Percentiles rank a stretch among this genome's conserved stretches.
Conservation (phyloP, 352 stramenopile genomes). For the Blastocystis hominis region DNA sequence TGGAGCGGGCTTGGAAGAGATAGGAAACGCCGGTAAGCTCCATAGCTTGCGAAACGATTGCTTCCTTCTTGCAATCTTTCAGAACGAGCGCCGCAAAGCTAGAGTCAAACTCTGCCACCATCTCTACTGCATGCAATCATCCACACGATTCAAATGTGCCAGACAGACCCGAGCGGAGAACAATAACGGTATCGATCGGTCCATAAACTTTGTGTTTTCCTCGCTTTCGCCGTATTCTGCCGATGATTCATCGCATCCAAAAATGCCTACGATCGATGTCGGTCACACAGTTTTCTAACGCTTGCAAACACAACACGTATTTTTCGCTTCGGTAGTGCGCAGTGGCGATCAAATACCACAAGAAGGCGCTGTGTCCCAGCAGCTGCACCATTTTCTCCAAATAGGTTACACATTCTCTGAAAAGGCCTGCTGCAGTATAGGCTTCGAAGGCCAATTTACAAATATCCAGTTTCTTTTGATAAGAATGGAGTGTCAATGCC, state of each 20-base stretch:
- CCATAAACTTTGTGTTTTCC: background rate
- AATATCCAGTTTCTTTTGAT: background rate
- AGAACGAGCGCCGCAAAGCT: background rate
- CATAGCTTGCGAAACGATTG: background rate
- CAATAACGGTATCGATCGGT: background rate
- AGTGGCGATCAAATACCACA: background rate
- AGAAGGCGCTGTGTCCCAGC: background rate
- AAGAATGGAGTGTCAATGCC: too few species aligned
- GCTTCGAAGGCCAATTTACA: background rate
- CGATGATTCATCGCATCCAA: background rate
- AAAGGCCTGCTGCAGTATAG: background rate
- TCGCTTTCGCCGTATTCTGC: background rate
- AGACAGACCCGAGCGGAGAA: background rate
- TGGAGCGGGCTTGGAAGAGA: background rate
- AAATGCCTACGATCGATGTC: background rate
- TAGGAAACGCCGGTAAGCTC: background rate
- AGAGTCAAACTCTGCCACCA: background rate
- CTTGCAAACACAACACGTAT: slow-evolving; percentile 5
- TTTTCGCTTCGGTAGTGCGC: background rate
- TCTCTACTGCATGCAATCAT: background rate
- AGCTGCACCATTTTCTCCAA: background rate
- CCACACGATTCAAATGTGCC: background rate
- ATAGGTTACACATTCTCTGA: background rate
- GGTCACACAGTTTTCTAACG: background rate
- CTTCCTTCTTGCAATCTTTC: background rate